A percentile compares a stretch with the other conserved stretches of the same genome.
These are phyloP conservation scores for Suillus tomentosus DNA, from an alignment of 768 basidiomycete species.

Conservation along the genomic window DNA sequence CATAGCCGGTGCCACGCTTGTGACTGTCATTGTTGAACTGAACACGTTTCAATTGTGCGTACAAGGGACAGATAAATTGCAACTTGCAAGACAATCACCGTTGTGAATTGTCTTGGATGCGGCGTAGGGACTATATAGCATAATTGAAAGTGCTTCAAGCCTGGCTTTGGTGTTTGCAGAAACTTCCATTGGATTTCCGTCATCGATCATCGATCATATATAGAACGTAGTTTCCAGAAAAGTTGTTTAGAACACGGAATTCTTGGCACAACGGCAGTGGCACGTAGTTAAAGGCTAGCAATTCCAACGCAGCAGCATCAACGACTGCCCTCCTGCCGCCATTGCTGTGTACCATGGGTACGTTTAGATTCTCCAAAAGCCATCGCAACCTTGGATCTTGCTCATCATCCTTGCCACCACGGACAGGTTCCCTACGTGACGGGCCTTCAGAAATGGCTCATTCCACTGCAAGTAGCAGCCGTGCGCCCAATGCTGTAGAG, in stretches of 20 bases:
- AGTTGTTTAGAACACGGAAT: neutral
- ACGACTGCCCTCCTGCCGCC: neutral
- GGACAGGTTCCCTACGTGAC: neutral
- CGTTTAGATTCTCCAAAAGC: neutral
- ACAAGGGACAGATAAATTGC: neutral
- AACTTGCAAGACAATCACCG: neutral
- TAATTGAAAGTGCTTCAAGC: neutral
- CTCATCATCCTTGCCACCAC: neutral
- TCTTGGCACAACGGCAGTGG: neutral
- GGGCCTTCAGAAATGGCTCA: neutral
- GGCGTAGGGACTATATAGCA: neutral
- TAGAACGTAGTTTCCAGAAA: conserved; percentile 1
- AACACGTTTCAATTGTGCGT: neutral
- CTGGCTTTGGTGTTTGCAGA: neutral
- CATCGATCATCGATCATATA: neutral
- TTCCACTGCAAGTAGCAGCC: neutral
- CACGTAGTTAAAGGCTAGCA: neutral
- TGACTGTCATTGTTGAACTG: neutral
- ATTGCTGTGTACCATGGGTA: neutral
- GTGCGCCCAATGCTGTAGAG: neutral
- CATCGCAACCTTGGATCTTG: neutral
- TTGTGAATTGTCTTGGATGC: neutral
- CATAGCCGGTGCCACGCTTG: neutral
- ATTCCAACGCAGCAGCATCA: neutral
- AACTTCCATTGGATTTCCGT: neutral